Base-by-base conservation (phyloP, 306 rosid genomes). In the Leucaena leucocephala region DNA sequence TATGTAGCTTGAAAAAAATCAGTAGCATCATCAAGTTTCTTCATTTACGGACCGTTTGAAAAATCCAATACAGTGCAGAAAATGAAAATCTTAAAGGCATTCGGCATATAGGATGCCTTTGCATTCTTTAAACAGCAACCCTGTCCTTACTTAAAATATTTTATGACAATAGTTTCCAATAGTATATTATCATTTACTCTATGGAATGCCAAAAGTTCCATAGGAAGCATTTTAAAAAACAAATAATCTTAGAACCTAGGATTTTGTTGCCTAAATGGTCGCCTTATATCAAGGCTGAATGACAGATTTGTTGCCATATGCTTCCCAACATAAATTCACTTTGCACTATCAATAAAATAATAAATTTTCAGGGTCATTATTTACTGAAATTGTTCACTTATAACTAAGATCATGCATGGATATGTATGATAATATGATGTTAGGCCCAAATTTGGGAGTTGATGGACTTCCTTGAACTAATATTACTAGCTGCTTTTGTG, bases 1-100 rank as follows among this genome's bases (percentile, higher is more conserved):
- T 44, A 35, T 39, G 7, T 39, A n/a, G 59, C 74, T 70, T 14
- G 72, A n/a, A 64, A 76, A 68, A 50, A 6, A 45, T n/a, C 45
- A 49, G 17, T 49, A 72, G 43, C 66, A 45, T 75, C n/a, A 22
- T 75, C 27, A 22, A 58, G 67, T 54, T 27, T 13, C 35, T 54
- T 42, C 57, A 52, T 35, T 27, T 14, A 4, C 4, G 16, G 8
- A 59, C 38, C 11, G 16, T 59, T 59, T 59, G 66, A 27, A 59
- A 59, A 59, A 59, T 22, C 36, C 39, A 59, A 59, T 59, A 58
- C 7, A 21, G 15, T 58, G 15, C 36, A 10, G 35, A 10, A 59
- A 59, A 7, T 55, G 62, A 55, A 54, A 55, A 27, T 27, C 38
- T 21, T 5, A 11, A 27, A 27, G 66, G 7, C 7, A 27, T 27